Evolutionary conservation across 2,329 filamentous ascomycete genomes (phyloP), one percentile per base, ranked within the genome.

Genomic region (Fusarium chuoi): DNA sequence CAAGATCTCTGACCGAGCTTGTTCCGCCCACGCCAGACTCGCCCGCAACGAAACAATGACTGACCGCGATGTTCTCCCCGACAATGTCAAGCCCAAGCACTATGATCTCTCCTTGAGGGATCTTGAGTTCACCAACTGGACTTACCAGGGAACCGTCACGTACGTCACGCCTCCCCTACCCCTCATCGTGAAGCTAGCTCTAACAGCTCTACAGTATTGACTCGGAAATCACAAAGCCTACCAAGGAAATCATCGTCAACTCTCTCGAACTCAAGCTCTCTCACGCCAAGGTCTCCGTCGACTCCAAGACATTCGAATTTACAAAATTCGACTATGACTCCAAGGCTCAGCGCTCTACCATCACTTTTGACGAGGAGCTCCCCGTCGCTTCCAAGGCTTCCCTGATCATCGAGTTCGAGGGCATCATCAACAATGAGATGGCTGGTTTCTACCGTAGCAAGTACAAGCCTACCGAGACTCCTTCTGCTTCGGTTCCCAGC

Each of bases 401-500:
- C 10, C 83, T 98, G 46, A 86, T 88, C 52, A 89, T 98, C 79
- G 87, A 90, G 26, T 98, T 96, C 79, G 88, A 93, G 78, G 95
- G 94, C 68, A 91, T 88, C 67, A 92, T 97, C 83, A 98, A 97
- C 86, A 94, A 94, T 80, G 90, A 93, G 74, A 97, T 98, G 94
- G 92, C 94, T 67, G 95, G 95, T 45, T 98, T 98, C 87, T 98
- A 96, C 84, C 91, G 95, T 75, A 95, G 94, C 79, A 95, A 96
- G 85, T 99, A 99, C 85, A 97, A 94, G 86, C 94, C 95, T 24
- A 85, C 89, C 61, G 90, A 89, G 44, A 86, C 92, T 39, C 89
- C 95, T 12, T 89, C 93, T 54, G 85, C 91, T 46, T 95, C 94
- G 18, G 95, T 97, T 4, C 93, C 95, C 35, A 92, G 88, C 79